Conservation (phyloP, 805 yeast genomes). For the Pichia insulana region DNA sequence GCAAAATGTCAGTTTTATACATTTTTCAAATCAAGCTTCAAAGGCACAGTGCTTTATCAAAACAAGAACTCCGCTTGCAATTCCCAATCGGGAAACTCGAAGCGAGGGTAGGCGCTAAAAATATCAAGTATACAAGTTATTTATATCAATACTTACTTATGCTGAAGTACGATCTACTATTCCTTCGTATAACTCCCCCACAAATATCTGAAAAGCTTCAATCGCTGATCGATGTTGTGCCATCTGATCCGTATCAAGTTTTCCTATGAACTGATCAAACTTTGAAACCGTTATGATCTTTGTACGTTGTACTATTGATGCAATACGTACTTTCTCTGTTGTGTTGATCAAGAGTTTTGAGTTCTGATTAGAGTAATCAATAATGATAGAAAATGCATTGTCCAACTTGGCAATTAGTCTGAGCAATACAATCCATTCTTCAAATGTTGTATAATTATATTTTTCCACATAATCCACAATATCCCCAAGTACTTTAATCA, state of each 20-base stretch:
- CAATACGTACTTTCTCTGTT: conserved; percentile 29
- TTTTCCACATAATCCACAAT: conserved; percentile 51
- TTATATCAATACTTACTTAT: conserved; percentile 9
- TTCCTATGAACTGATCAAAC: conserved; percentile 23
- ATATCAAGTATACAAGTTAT: too few species aligned
- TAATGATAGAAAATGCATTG: conserved; percentile 23
- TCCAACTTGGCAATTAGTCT: conserved; percentile 23
- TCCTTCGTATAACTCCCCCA: conserved; percentile 31
- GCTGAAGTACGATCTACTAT: conserved; percentile 28
- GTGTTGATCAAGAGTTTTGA: conserved; percentile 14
- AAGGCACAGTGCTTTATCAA: too few species aligned
- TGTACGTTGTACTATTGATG: conserved; percentile 25
- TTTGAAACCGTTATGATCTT: conserved; percentile 21
- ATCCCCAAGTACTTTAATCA: conserved; percentile 58
- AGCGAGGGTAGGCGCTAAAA: too few species aligned
- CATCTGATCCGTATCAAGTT: conserved; percentile 1
- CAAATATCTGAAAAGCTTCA: conserved; percentile 17
- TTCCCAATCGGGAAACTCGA: conserved; percentile 3
- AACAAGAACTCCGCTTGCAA: neutral
- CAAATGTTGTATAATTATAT: conserved; percentile 18
- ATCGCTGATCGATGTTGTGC: conserved; percentile 5
- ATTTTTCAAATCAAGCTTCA: too few species aligned
- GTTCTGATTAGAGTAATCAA: conserved; percentile 19
- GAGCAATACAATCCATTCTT: conserved; percentile 19
- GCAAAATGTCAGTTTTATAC: too few species aligned